Base-by-base conservation (phyloP, 371 early-diverging fungal genomes). In the Mucor circinelloides region DNA sequence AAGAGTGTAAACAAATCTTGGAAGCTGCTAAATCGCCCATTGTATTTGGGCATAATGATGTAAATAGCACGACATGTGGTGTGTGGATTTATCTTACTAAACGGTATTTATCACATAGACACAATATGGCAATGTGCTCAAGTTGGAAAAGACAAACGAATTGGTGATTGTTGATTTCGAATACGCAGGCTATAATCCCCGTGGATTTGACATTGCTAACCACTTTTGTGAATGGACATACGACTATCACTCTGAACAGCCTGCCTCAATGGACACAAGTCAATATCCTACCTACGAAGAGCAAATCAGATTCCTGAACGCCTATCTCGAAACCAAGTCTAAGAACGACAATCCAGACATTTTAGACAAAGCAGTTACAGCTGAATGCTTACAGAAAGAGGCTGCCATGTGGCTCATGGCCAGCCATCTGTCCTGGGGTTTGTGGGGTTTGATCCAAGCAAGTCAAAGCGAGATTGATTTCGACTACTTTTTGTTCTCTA, bases 181-280 rank as follows among this genome's bases (percentile, higher is more conserved):
- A 70, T 96, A 96, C 68, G 85, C 95, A n/a, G 93, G 95, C 0
- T 94, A 92, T 74, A 95, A 93, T 64, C 88, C 88, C 67, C 90
- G 93, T 5, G 95, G 89, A 1, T 93, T 83, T 56, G 96, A 96
- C 38, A 85, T 96, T 58, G 94, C 91, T 23, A 96, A 96, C 72
- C 95, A 95, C 60, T 95, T 95, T 66, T 92, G 93, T 75, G 96
- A 96, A 69, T 96, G 94, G 94, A 90, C 85, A 69, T 92, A 92
- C 32, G 87, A 95, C 71, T 95, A 95, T 71, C 91, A 92, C 67
- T 75, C 86, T 7, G 75, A 80, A 0, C 59, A 75, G 0, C 86
- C 89, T 13, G 93, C 93, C 13, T 64, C 81, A 6, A 58, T 87
- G 38, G 73, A 87, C 31, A 66, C 70, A 0, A 63, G 65, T 2